These are phyloP conservation scores for Meira miltonrushii DNA, from an alignment of 1,284 basidiomycete genomes.

Conservation along the genomic window DNA sequence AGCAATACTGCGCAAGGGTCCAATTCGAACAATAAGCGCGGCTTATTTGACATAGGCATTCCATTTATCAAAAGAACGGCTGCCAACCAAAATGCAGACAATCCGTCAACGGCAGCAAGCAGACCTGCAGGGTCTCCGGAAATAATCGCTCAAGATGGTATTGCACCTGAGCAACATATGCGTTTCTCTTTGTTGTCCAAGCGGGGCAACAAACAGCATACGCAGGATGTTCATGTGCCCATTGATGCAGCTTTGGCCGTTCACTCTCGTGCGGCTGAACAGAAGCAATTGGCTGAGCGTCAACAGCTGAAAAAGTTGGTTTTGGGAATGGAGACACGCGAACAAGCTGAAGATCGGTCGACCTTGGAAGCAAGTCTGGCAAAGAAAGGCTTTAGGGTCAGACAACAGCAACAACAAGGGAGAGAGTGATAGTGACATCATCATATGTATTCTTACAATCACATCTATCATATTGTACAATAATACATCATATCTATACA, in stretches of 20 bases:
- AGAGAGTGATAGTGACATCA: no score
- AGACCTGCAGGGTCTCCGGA: conserved; percentile 51
- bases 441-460: no score
- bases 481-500: no score
- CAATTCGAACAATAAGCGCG: conserved; percentile 55
- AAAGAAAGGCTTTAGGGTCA: conserved; percentile 1
- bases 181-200: conserved; percentile 90
- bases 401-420: not conserved
- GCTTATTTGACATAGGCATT: conserved; percentile 19
- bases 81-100: not conserved
- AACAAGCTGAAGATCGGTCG: conserved; percentile 14
- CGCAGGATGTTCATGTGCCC: conserved; percentile 40
- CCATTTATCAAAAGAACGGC: conserved; percentile 19
- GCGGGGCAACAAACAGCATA: conserved; percentile 76
- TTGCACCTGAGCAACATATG: conserved; percentile 60
- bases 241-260: conserved; percentile 38
- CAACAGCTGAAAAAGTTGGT: conserved; percentile 47
- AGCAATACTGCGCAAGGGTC: conserved; percentile 43
- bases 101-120: not conserved
- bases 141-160: conserved; percentile 56
- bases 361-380: not conserved
- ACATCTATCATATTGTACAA: no score
- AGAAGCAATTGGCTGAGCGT: conserved; percentile 41
- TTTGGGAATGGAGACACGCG: conserved; percentile 54
- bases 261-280: conserved; percentile 40